Evolutionary conservation across 2,329 filamentous ascomycete species (phyloP).

Genomic region (Decorospora gaudefroyi): DNA sequence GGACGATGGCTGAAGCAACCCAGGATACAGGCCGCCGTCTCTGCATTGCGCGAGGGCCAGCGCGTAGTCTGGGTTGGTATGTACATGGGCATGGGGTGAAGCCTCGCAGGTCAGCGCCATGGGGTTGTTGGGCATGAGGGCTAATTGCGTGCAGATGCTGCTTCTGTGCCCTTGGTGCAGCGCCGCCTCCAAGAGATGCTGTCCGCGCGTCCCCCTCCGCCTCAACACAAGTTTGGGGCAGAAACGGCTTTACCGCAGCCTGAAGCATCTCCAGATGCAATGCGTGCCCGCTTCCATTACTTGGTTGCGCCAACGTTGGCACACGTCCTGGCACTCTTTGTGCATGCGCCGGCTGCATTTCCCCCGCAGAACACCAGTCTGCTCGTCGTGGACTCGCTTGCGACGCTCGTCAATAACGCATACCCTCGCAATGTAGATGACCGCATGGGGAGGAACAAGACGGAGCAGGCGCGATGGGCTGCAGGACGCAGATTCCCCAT

Average conservation of each 20-base stretch:
- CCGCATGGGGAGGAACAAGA: slow-evolving; percentile 51
- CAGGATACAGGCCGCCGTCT: slow-evolving; percentile 72
- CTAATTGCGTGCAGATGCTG: slow-evolving; percentile 52
- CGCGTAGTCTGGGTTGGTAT: slow-evolving; percentile 82
- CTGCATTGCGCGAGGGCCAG: slow-evolving; percentile 63
- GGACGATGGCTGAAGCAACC: slow-evolving; percentile 33
- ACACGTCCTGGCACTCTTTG: slow-evolving; percentile 72
- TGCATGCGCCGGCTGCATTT: slow-evolving; percentile 66
- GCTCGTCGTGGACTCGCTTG: slow-evolving; percentile 77
- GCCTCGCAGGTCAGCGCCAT: slow-evolving; percentile 14
- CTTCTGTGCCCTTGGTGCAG: slow-evolving; percentile 55
- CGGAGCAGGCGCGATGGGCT: slow-evolving; percentile 55
- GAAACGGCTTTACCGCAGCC: slow-evolving; percentile 19
- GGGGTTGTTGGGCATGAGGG: slow-evolving; percentile 13
- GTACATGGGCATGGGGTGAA: slow-evolving; percentile 40
- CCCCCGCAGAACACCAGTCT: slow-evolving; percentile 67
- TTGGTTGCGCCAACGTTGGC: slow-evolving; percentile 63
- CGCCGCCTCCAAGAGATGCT: slow-evolving; percentile 57
- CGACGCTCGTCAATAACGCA: slow-evolving; percentile 74
- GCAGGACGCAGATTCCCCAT: slow-evolving; percentile 61
- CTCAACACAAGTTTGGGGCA: slow-evolving; percentile 7
- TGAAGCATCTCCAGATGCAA: slow-evolving; percentile 30
- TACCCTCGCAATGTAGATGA: slow-evolving; percentile 65
- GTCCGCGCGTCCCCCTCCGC: slow-evolving; percentile 11
- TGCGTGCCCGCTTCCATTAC: slow-evolving; percentile 65